Evolutionary conservation across 495 filamentous ascomycete genomes (phyloP), one percentile per base, ranked within the genome.

Genomic region (Aspergillus haitiensis): DNA sequence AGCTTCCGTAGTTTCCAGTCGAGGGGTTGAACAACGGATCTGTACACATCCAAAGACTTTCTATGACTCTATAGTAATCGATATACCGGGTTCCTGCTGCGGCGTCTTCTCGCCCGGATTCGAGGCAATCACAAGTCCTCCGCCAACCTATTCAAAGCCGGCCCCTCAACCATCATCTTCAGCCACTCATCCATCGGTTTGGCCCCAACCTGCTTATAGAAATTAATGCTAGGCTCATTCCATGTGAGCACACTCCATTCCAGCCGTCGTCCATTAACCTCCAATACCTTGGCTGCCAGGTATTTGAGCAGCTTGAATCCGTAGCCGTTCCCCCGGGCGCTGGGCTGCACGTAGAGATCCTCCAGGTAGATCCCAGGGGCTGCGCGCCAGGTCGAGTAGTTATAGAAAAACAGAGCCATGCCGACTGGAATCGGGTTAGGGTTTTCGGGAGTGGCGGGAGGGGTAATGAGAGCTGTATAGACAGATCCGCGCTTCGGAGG

Each of bases 191-290:
- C 83, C 89, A 92, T 88, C 64, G 76, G 76, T 67, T 75, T 82
- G n/a, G 93, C 94, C 6, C 94, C 93, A 58, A 96, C 79, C 61
- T 82, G 67, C 61, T 80, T 71, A 70, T 98, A 98, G 68, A 98
- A 97, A 67, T 86, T 77, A 72, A 97, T 91, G 64, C 84, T 89
- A 42, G 90, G 89, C 77, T 90, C 84, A 72, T 98, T 97, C 93
- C 86, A 84, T 75, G 87, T 92, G 64, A 98, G 72, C 65, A 96
- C 93, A 67, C 84, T 90, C 94, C 94, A 98, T 75, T 97, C 93
- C 57, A 98, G 71, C 64, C 94, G 82, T 7, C 82, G 81, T 0
- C 92, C 93, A 11, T 82, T 75, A 37, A 92, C 85, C 59, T 80
- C 80, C 39, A 72, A 37, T 53, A 90, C 77, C 52, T 89, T 82